Percentiles rank a stretch among this genome's conserved stretches.
Conservation (phyloP, 2,329 filamentous ascomycete species). For the Botryotinia convoluta region DNA sequence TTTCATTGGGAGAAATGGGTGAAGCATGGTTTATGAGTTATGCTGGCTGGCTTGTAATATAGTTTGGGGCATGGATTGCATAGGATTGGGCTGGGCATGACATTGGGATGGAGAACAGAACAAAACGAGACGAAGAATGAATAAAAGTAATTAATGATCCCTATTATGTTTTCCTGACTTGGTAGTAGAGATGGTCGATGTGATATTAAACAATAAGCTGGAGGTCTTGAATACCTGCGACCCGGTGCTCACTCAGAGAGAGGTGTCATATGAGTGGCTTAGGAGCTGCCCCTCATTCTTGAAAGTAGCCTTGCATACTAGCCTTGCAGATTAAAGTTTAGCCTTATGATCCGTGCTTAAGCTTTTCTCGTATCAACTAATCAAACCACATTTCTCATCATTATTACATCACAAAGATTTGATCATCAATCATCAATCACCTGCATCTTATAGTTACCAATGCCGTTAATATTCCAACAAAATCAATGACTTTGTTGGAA, state of each 20-base stretch:
- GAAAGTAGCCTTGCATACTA: background rate
- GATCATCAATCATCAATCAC: background rate
- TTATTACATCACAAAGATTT: background rate
- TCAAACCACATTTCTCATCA: background rate
- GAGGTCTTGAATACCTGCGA: background rate
- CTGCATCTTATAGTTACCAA: background rate
- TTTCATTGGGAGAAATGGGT: no score
- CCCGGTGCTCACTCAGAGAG: background rate
- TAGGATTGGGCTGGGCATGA: background rate
- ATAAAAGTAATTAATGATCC: background rate
- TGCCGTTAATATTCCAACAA: background rate
- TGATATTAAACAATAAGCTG: background rate
- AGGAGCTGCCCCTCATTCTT: background rate
- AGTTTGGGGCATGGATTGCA: background rate
- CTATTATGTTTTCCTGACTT: no score
- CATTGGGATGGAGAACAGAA: background rate
- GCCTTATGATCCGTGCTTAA: slow-evolving; percentile 2
- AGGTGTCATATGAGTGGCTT: background rate
- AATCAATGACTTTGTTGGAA: background rate
- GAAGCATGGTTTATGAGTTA: background rate
- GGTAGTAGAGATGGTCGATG: background rate
- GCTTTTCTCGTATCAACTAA: background rate
- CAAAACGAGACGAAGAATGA: background rate
- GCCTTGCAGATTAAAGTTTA: background rate
- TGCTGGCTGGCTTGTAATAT: background rate